These are phyloP conservation scores for Puccinia novopanici DNA, from an alignment of 1,284 basidiomycete species.

Conservation along the genomic window DNA sequence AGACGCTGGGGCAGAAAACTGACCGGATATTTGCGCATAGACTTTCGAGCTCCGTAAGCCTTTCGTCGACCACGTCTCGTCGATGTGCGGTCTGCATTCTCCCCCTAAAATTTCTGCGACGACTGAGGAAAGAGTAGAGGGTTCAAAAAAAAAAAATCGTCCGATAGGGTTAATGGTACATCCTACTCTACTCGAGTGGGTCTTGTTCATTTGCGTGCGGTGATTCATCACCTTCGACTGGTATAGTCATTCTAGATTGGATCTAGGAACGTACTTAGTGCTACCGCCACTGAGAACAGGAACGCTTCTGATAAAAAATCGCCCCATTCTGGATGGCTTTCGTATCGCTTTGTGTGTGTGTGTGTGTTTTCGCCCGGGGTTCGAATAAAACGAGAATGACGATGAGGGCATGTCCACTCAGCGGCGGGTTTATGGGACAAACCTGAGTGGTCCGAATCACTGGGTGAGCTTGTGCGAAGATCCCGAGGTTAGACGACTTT, in stretches of 20 bases:
- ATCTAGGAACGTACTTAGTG: conserved; percentile 24
- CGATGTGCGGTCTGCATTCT: conserved; percentile 32
- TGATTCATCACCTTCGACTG: neutral
- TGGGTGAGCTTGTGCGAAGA: conserved; percentile 21
- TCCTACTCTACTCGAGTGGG: no score
- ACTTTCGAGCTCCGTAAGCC: conserved; percentile 33
- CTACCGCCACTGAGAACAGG: conserved; percentile 33
- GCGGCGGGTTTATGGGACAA: neutral
- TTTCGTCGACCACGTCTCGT: conserved; percentile 28
- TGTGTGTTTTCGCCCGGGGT: neutral
- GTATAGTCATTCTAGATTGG: neutral
- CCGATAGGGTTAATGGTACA: neutral
- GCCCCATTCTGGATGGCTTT: conserved; percentile 47
- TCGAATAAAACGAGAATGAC: neutral
- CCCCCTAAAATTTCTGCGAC: conserved; percentile 31
- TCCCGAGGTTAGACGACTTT: conserved; percentile 30
- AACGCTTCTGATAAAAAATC: conserved; percentile 49
- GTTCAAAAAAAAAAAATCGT: neutral
- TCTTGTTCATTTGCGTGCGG: no score
- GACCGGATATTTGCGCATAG: conserved; percentile 28
- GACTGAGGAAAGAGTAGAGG: neutral
- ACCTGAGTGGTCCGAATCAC: conserved; percentile 39
- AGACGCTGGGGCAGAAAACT: neutral
- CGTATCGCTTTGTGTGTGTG: conserved; percentile 10
- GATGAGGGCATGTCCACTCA: no score